phyloP scores from a whole-genome alignment of 176 grass and related monocot species.

The Rhipidocladum racemiflorum region DNA sequence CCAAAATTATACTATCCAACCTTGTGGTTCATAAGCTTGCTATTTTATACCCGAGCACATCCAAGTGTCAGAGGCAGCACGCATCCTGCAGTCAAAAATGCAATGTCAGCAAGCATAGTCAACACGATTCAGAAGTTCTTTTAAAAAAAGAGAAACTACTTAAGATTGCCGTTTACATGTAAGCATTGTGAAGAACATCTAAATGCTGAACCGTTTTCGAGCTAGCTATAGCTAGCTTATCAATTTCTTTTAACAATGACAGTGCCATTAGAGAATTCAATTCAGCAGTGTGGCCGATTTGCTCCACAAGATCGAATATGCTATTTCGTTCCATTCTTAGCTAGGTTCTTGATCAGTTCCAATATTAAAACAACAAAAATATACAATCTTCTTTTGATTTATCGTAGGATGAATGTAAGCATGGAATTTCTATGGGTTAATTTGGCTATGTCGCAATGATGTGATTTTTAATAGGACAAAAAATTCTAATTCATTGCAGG shows the following conservation, averaged over 20 bases:
- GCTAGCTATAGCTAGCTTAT: neutral
- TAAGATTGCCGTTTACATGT: constrained; percentile 4
- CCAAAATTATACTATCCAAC: constrained; percentile 18
- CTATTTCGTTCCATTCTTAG: neutral
- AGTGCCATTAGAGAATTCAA: neutral
- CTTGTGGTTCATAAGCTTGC: constrained; percentile 21
- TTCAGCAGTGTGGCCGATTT: neutral
- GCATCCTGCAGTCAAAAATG: neutral
- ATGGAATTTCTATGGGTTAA: neutral
- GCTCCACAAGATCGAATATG: neutral
- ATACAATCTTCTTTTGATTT: neutral
- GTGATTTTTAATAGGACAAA: too few relatives aligned
- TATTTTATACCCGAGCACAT: constrained; percentile 19
- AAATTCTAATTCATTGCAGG: too few relatives aligned
- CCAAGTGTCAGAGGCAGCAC: constrained; percentile 30
- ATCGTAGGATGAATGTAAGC: neutral
- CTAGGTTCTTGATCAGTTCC: neutral
- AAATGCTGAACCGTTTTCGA: neutral
- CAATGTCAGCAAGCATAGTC: neutral
- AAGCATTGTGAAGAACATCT: constrained; percentile 10
- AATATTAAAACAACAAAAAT: neutral
- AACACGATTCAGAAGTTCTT: neutral
- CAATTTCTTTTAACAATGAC: neutral
- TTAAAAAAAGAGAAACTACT: neutral
- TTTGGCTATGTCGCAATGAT: too few relatives aligned